Conservation (phyloP, 2,329 filamentous ascomycete genomes). For the Cercospora beticola region DNA sequence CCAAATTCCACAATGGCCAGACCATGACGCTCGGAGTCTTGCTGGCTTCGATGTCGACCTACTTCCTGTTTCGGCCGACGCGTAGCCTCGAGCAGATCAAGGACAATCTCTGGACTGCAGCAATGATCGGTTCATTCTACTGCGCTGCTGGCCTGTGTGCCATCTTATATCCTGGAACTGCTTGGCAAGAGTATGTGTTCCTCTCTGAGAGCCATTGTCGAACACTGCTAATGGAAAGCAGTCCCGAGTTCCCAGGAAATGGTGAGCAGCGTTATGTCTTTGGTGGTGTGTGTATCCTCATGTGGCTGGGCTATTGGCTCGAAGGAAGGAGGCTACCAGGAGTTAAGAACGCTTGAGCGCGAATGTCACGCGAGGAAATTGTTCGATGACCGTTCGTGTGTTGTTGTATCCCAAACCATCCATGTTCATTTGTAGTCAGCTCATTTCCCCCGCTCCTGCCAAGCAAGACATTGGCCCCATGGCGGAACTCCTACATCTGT, state of each 20-base stretch:
- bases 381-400: neutral
- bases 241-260: conserved; percentile 46
- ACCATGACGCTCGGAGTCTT: conserved; percentile 51
- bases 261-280: conserved; percentile 41
- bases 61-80: conserved; percentile 37
- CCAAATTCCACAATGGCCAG: conserved; percentile 54
- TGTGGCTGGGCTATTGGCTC: conserved; percentile 37
- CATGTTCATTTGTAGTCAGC: neutral
- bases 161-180: conserved; percentile 49
- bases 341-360: conserved; percentile 22
- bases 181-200: conserved; percentile 40
- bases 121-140: conserved; percentile 46
- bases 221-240: neutral
- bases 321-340: conserved; percentile 30
- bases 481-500: neutral
- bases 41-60: conserved; percentile 43
- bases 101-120: conserved; percentile 36
- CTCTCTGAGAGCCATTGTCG: neutral
- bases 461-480: neutral
- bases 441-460: neutral
- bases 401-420: neutral
- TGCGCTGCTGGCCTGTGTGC: conserved; percentile 47
- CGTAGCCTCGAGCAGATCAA: conserved; percentile 9
- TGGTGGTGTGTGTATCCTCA: conserved; percentile 25
- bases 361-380: neutral